Conservation (phyloP, 2,329 filamentous ascomycete species). For the Phoma sp. region DNA sequence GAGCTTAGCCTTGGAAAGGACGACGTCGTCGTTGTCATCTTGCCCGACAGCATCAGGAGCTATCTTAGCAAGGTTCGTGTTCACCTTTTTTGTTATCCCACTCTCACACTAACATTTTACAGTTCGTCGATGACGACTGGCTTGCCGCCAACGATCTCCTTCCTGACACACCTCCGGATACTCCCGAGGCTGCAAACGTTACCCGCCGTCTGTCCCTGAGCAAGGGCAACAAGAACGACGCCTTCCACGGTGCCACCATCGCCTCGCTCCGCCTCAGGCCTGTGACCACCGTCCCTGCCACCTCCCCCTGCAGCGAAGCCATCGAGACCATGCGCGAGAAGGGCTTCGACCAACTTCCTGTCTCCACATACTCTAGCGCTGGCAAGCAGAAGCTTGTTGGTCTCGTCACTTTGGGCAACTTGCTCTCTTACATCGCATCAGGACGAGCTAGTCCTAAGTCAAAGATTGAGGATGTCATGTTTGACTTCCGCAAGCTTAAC, state of each 20-base stretch:
- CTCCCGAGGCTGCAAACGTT: conserved; percentile 32
- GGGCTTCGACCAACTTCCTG: conserved; percentile 96
- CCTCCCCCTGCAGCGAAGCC: conserved; percentile 78
- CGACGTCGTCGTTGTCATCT: conserved; percentile 86
- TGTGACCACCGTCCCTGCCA: conserved; percentile 80
- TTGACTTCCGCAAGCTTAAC: conserved; percentile 85
- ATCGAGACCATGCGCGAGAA: conserved; percentile 99
- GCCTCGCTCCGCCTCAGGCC: conserved; percentile 87
- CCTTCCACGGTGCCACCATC: conserved; percentile 80
- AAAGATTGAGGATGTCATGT: conserved; percentile 90
- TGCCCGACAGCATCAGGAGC: conserved; percentile 95
- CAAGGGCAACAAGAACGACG: conserved; percentile 61
- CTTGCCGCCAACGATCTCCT: conserved; percentile 94
- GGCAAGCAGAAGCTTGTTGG: conserved; percentile 79
- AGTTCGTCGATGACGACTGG: conserved; percentile 98
- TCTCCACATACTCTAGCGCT: conserved; percentile 65
- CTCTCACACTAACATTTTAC: conserved; percentile 20
- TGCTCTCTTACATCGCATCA: conserved; percentile 86
- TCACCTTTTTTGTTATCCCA: background rate
- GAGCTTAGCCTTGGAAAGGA: conserved; percentile 79
- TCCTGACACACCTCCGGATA: conserved; percentile 60
- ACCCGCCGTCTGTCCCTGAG: conserved; percentile 49
- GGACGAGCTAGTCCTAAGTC: conserved; percentile 77
- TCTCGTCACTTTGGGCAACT: conserved; percentile 91
- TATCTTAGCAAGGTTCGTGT: conserved; percentile 81